These are phyloP conservation scores for Austroboletus sp. DNA, from an alignment of 1,284 basidiomycete genomes.

Conservation along the genomic window DNA sequence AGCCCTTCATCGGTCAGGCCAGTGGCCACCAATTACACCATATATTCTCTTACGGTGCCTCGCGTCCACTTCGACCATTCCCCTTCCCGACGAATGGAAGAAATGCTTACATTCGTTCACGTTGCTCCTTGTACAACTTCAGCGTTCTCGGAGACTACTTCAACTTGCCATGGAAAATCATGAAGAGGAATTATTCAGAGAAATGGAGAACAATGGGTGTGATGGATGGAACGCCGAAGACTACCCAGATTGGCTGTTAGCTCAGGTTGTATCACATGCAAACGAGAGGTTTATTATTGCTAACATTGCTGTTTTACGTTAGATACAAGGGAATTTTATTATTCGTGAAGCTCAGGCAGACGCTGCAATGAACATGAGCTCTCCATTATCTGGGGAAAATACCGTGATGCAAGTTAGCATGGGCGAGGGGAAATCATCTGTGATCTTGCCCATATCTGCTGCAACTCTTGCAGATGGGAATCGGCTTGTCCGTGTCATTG, in stretches of 20 bases:
- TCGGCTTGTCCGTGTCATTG: constrained; percentile 41
- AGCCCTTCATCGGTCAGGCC: background rate
- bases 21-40: constrained; percentile 26
- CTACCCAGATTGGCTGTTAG: constrained; percentile 39
- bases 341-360: constrained; percentile 37
- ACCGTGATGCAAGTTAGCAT: constrained; percentile 48
- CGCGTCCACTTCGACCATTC: constrained; percentile 8
- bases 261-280: constrained; percentile 32
- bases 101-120: constrained; percentile 25
- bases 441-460: constrained; percentile 44
- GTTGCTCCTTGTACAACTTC: constrained; percentile 26
- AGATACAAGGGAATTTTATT: constrained; percentile 42
- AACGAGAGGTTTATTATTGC: background rate
- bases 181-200: background rate
- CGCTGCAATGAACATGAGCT: constrained; percentile 45
- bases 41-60: constrained; percentile 22
- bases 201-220: constrained; percentile 17
- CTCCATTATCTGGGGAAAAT: constrained; percentile 32
- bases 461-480: constrained; percentile 38
- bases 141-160: constrained; percentile 15
- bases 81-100: constrained; percentile 23
- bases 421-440: constrained; percentile 54
- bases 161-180: background rate
- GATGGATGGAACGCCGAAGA: constrained; percentile 11
- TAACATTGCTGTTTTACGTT: background rate